A percentile compares a stretch with the other conserved stretches of the same genome.
Evolutionary conservation across 2,329 filamentous ascomycete genomes (phyloP).

Genomic region (Ophiostoma sp.): DNA sequence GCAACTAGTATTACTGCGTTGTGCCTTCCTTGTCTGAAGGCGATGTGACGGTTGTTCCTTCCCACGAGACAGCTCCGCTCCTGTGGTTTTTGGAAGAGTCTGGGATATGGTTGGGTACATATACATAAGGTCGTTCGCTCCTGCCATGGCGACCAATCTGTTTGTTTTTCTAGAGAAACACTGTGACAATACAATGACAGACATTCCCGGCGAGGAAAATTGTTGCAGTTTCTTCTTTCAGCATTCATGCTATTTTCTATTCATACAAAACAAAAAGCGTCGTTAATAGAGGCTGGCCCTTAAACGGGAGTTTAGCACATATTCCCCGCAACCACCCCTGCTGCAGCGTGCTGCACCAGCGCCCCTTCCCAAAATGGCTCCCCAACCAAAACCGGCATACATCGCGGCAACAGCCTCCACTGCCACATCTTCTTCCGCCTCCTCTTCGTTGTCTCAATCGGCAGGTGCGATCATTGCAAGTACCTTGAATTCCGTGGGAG

Average conservation of each 20-base stretch:
- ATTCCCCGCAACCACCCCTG: neutral
- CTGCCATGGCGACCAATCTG: neutral
- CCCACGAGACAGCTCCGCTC: neutral
- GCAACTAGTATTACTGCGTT: neutral
- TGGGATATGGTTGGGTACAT: neutral
- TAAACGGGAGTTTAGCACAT: neutral
- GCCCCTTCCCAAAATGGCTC: neutral
- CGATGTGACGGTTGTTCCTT: neutral
- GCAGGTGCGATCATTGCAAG: neutral
- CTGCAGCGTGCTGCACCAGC: neutral
- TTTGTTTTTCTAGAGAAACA: neutral
- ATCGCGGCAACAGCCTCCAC: neutral
- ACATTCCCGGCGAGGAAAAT: neutral
- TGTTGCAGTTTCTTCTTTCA: neutral
- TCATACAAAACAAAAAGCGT: neutral
- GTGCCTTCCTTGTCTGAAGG: neutral
- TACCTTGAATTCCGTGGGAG: neutral
- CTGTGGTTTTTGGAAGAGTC: neutral
- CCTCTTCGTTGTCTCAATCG: neutral
- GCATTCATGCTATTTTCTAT: neutral
- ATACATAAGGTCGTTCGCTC: neutral
- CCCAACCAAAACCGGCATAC: neutral
- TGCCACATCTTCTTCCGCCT: neutral
- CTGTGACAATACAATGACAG: neutral
- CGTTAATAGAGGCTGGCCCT: neutral